Evolutionary conservation across 306 rosid genomes (phyloP).

Genomic region (Fragaria iinumae): DNA sequence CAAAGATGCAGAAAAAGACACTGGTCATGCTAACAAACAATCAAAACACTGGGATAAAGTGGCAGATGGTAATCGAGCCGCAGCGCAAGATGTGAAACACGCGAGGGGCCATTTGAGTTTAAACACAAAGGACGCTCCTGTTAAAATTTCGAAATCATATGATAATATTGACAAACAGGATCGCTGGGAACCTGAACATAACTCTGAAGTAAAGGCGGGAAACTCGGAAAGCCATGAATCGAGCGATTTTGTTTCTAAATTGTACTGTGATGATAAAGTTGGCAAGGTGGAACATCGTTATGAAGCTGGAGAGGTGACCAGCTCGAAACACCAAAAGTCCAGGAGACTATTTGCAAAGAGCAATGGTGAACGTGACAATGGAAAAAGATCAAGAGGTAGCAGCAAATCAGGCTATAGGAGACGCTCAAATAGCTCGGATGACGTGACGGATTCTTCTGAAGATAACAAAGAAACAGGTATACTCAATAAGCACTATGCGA

Average conservation of each 20-base stretch:
- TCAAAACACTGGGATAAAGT: conserved; percentile 20
- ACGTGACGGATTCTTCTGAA: conserved; percentile 6
- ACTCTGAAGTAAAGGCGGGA: neutral
- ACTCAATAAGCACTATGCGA: conserved; percentile 2
- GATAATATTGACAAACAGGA: conserved; percentile 3
- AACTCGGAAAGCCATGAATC: neutral
- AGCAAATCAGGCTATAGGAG: conserved; percentile 13
- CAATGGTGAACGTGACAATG: neutral
- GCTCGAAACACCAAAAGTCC: neutral
- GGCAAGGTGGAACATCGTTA: neutral
- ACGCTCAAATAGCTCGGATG: neutral
- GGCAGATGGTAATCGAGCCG: neutral
- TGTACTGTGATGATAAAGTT: neutral
- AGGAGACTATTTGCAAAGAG: conserved; percentile 1
- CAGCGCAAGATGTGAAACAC: neutral
- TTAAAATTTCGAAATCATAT: conserved; percentile 12
- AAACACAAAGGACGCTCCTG: neutral
- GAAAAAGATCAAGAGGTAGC: neutral
- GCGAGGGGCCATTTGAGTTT: neutral
- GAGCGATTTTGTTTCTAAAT: neutral
- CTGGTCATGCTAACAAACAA: conserved; percentile 23
- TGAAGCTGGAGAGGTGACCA: conserved; percentile 5
- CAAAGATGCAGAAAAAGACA: conserved; percentile 25
- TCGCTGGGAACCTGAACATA: conserved; percentile 31
- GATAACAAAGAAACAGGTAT: conserved; percentile 6